Evolutionary conservation across 164 flowering plant species (phyloP), one percentile per base, ranked within the genome.

Genomic region (Vitis rotundifolia): DNA sequence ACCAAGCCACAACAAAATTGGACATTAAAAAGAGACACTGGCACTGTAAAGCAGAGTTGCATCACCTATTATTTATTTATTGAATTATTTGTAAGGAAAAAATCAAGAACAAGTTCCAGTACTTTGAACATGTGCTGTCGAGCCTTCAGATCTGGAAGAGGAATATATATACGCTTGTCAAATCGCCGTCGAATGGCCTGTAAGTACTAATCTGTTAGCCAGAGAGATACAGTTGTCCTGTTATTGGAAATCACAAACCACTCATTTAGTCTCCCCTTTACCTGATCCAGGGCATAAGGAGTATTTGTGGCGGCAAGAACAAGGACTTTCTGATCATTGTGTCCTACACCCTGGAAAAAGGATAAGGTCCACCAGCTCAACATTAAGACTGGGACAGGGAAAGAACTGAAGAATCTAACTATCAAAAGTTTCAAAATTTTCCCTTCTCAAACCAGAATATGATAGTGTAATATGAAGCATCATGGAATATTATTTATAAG

Each of bases 281-380:
- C 99, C 97, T 96, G 99, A 82, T 96, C 99, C 28, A 96, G 78
- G 67, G 99, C 86, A 86, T 96, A 96, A 44, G 99, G 99, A 68
- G 99, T 96, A 83, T 96, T 96, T 70, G 99, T 96, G 44, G 99
- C 98, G 54, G 99, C 99, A 79, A 96, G 97, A 80, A 93, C 97
- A 72, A 96, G 98, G 73, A 96, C 98, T 79, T 96, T 96, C 68
- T 96, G 85, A 75, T 96, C 99, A 83, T 83, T 88, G 82, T 83
- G 73, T 28, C 99, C 99, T 8, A 96, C 98, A 79, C 99, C 99
- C 99, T 96, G 54, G 4, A 59, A 70, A 28, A 66, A 52, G 11
- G 19, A 66, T 15, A 49, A 77, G 54, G 8, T 26, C 51, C 12
- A 63, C 51, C 12, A 63, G 10, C 59, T 1, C 9, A 58, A 19